Percentiles rank a stretch among this genome's conserved stretches.
Conservation (phyloP, 1,139 yeast genomes). For the Nadsonia commutata region DNA sequence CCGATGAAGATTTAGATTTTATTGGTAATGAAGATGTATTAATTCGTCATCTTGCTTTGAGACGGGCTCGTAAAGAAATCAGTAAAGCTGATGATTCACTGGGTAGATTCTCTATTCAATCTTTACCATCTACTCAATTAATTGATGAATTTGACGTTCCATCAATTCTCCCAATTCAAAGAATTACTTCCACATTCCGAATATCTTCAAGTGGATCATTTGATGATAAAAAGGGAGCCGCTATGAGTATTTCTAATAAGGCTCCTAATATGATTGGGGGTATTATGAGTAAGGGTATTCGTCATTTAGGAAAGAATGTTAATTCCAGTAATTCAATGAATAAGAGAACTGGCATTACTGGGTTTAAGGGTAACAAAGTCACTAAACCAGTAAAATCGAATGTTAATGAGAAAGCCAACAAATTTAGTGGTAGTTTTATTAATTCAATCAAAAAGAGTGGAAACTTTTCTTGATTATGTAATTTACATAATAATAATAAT, state of each 20-base stretch:
- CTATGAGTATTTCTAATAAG: not conserved
- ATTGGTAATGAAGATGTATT: not conserved
- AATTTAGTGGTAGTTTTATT: not conserved
- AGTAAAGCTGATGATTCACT: not conserved
- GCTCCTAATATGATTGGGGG: not conserved
- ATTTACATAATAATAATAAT: no score
- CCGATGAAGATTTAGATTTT: not conserved
- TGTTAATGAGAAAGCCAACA: not conserved
- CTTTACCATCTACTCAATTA: not conserved
- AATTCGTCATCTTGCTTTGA: not conserved
- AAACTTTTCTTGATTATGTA: not conserved
- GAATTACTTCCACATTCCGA: not conserved
- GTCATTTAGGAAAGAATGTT: not conserved
- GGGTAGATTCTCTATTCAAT: not conserved
- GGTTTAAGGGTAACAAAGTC: not conserved
- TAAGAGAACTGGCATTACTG: not conserved
- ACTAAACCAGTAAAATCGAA: not conserved
- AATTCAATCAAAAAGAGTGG: not conserved
- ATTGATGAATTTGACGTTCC: not conserved
- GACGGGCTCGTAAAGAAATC: not conserved
- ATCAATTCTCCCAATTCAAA: not conserved
- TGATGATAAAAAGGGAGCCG: not conserved
- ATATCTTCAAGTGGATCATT: not conserved
- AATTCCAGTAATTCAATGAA: not conserved
- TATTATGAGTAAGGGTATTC: not conserved